Percentiles rank a stretch among this genome's conserved stretches.
Evolutionary conservation across 2,329 filamentous ascomycete species (phyloP).

Genomic region (Metarhizium rileyi): DNA sequence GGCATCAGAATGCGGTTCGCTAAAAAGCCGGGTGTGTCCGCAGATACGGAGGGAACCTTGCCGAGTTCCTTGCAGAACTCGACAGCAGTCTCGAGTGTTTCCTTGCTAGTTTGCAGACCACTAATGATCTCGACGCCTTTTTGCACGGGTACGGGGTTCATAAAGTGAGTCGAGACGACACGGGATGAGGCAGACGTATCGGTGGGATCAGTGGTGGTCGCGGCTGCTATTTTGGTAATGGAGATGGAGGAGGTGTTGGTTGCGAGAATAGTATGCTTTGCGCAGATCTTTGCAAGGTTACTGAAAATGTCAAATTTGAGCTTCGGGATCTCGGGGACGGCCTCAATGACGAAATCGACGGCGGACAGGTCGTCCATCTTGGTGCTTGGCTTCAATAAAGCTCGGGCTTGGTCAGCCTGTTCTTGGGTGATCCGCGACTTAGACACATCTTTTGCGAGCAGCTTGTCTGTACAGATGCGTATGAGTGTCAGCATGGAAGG

Average conservation of each 20-base stretch:
- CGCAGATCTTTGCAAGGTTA: constrained; percentile 70
- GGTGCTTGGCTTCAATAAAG: constrained; percentile 59
- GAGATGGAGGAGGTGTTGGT: constrained; percentile 99
- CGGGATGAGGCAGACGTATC: constrained; percentile 75
- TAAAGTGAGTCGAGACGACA: constrained; percentile 94
- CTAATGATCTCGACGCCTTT: constrained; percentile 98
- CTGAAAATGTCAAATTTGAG: constrained; percentile 86
- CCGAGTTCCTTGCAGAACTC: constrained; percentile 87
- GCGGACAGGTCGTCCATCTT: constrained; percentile 66
- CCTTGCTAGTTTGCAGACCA: constrained; percentile 78
- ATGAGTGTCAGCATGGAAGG: not conserved
- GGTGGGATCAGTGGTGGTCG: constrained; percentile 67
- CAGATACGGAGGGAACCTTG: constrained; percentile 79
- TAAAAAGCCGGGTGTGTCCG: constrained; percentile 86
- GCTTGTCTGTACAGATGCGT: constrained; percentile 54
- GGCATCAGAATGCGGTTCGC: constrained; percentile 98
- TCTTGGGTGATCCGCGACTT: constrained; percentile 80
- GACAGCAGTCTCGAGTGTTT: constrained; percentile 73
- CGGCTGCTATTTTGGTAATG: constrained; percentile 89
- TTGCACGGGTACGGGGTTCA: constrained; percentile 96
- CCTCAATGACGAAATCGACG: constrained; percentile 97
- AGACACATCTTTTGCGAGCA: constrained; percentile 83
- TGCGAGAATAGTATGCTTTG: constrained; percentile 78
- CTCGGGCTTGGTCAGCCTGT: constrained; percentile 64
- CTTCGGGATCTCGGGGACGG: constrained; percentile 81